Base-by-base conservation (phyloP, 371 early-diverging fungal genomes). In the Capillidium heterosporum region DNA sequence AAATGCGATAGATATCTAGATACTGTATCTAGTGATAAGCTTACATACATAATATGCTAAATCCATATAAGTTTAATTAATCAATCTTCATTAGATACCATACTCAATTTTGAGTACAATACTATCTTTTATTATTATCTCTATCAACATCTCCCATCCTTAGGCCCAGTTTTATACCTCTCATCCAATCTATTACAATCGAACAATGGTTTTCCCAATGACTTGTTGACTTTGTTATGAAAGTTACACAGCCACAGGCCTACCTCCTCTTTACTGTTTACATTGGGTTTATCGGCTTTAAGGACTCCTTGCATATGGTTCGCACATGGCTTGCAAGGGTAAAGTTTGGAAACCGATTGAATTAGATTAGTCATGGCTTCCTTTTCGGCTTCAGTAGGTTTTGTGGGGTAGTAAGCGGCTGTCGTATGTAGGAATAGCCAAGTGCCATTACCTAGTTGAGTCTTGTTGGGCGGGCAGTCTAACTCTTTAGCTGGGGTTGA, bases 341-440 rank as follows among this genome's bases (percentile, higher is more conserved):
- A 99, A 58, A 98, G 73, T 31, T 85, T 71, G 13, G 93, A 73
- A 61, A 98, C 82, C 2, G 86, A 73, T 17, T 67, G 60, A 40
- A 91, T 65, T 47, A 93, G 77, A 0, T 71, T 62, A 56, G 68
- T 58, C 81, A 91, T 86, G 54, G 76, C 74, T 23, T 70, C 66
- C 74, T 89, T 84, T 61, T 97, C 85, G 41, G 72, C 67, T 1
- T 66, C 60, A 0, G 85, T 79, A 0, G 99, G 95, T 15, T 70
- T 65, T 19, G 88, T 85, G 0, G 99, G 98, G 66, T 95, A 99
- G 68, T 94, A 93, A 0, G 97, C 91, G 10, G 96, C 96, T 78
- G 95, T 89, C 1, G 97, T 96, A 68, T 99, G 99, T 41, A 99
- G 70, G 59, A 98, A 87, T 1, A 95, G 91, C 99, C 99, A 99